Evolutionary conservation across 75 land plant genomes (phyloP).

Genomic region (Chamaecyparis obtusa): DNA sequence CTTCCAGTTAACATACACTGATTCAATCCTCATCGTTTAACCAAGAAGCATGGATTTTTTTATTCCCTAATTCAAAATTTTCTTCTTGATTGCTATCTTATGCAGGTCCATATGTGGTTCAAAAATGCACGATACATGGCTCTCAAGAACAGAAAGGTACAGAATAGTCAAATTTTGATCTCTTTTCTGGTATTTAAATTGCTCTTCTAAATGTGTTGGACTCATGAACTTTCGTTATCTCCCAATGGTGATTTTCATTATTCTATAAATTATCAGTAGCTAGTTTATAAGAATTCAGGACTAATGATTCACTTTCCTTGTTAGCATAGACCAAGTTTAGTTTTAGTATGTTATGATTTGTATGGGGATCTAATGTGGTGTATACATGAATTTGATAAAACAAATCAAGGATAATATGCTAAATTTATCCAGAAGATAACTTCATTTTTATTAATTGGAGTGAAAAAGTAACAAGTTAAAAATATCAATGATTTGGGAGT

Average conservation of each 20-base stretch:
- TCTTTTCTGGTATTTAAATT: background rate
- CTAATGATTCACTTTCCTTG: background rate
- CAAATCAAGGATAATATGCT: background rate
- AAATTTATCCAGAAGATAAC: background rate
- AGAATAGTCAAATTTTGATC: background rate
- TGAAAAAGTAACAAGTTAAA: no score
- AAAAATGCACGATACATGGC: slow-evolving; percentile 71
- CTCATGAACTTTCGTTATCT: background rate
- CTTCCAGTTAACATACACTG: background rate
- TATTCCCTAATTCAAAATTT: background rate
- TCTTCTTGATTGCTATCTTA: slow-evolving; percentile 5
- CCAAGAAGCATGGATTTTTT: background rate
- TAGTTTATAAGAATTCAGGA: background rate
- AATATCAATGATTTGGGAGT: no score
- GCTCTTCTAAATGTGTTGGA: background rate
- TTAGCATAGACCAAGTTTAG: background rate
- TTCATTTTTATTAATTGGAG: no score
- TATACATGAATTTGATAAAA: background rate
- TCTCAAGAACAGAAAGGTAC: slow-evolving; percentile 64
- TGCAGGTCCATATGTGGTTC: slow-evolving; percentile 84
- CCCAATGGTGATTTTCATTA: background rate
- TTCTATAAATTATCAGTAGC: background rate
- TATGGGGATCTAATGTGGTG: background rate
- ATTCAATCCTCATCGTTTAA: background rate
- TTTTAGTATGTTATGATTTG: background rate